Percentiles rank a stretch among this genome's conserved stretches.
phyloP scores from a whole-genome alignment of 1,284 basidiomycete species.

The Retiboletus fuscus region DNA sequence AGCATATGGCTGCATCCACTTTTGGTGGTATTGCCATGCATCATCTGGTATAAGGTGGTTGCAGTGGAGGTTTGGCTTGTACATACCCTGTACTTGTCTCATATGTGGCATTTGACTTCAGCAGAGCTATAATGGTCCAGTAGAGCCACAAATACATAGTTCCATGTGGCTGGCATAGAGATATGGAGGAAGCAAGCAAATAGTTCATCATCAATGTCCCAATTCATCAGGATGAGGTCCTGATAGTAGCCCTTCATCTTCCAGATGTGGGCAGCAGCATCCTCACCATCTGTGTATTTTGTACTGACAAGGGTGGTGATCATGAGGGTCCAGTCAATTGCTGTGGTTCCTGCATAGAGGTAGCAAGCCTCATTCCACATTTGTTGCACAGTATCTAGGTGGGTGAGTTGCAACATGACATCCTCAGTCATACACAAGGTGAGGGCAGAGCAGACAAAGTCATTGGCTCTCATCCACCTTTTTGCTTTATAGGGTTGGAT shows the following conservation, averaged over 20 bases:
- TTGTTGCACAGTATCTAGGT: neutral
- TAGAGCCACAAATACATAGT: constrained; percentile 21
- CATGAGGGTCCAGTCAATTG: constrained; percentile 17
- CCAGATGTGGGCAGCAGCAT: neutral
- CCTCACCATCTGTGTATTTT: neutral
- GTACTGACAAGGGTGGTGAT: constrained; percentile 1
- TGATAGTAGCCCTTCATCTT: constrained; percentile 17
- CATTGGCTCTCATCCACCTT: constrained; percentile 15
- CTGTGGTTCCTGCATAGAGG: constrained; percentile 11
- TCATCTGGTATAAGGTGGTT: too few relatives aligned
- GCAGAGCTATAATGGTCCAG: constrained; percentile 11
- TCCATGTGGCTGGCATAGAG: constrained; percentile 23
- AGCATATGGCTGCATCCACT: too few relatives aligned
- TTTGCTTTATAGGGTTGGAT: neutral
- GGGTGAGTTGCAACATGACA: neutral
- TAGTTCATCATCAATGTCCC: constrained; percentile 9
- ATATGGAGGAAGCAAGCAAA: constrained; percentile 26
- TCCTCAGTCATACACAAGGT: constrained; percentile 19
- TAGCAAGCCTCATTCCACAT: constrained; percentile 14
- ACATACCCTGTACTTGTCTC: neutral
- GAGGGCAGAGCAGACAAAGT: constrained; percentile 11
- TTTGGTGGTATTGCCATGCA: too few relatives aligned
- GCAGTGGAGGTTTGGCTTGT: neutral
- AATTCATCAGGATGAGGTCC: constrained; percentile 11
- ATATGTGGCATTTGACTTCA: constrained; percentile 13